Conservation (phyloP, 1,284 basidiomycete species). For the Pseudozyma sp. region DNA sequence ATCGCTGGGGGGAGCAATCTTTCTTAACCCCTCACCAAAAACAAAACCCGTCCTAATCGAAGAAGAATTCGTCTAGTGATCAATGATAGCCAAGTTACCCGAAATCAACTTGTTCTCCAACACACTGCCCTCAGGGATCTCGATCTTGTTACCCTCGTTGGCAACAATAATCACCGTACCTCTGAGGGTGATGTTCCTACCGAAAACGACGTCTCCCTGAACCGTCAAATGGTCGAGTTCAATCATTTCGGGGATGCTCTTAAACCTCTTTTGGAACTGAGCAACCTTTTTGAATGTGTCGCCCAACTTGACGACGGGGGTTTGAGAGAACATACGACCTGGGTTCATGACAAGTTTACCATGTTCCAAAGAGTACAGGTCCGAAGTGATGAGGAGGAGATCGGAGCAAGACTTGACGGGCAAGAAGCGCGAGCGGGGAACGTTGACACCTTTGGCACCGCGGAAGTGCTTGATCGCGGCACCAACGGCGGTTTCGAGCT, state of each 20-base stretch:
- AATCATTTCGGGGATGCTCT: slow-evolving; percentile 84
- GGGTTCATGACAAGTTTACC: slow-evolving; percentile 86
- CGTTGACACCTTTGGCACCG: slow-evolving; percentile 92
- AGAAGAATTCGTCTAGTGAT: slow-evolving; percentile 58
- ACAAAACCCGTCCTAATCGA: neutral
- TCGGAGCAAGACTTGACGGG: slow-evolving; percentile 79
- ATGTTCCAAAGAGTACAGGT: slow-evolving; percentile 94
- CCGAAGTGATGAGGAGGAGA: slow-evolving; percentile 93
- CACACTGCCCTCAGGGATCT: slow-evolving; percentile 93
- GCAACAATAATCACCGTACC: slow-evolving; percentile 77
- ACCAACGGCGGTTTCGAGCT: slow-evolving; percentile 98
- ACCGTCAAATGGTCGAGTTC: slow-evolving; percentile 97
- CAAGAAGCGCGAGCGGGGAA: slow-evolving; percentile 95
- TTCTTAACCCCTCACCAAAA: too few species aligned
- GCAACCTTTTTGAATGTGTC: slow-evolving; percentile 84
- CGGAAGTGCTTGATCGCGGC: slow-evolving; percentile 98
- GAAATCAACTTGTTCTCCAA: slow-evolving; percentile 81
- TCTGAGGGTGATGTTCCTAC: slow-evolving; percentile 82
- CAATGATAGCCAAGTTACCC: slow-evolving; percentile 69
- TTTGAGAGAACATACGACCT: slow-evolving; percentile 76
- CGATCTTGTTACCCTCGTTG: slow-evolving; percentile 92
- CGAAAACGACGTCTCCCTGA: slow-evolving; percentile 95
- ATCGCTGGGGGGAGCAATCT: too few species aligned
- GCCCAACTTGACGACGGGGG: slow-evolving; percentile 96
- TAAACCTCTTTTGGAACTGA: slow-evolving; percentile 97